phyloP scores from a whole-genome alignment of 2,329 filamentous ascomycete species.

The Aspergillus fumigatus region DNA sequence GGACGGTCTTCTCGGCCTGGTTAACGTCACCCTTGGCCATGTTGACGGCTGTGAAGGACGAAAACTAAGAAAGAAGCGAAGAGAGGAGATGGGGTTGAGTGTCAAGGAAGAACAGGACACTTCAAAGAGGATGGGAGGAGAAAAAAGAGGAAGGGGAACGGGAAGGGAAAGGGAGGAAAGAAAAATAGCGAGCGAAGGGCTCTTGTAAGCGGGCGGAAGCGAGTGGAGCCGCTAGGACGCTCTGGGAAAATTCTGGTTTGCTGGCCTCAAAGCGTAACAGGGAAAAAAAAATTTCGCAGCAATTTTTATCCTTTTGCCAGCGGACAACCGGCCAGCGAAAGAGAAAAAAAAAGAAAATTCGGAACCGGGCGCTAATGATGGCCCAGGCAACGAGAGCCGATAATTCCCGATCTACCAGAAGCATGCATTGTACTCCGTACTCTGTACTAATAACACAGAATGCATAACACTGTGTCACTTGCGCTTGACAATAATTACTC shows the following conservation, averaged over 20 bases:
- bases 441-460: background rate
- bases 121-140: slow-evolving; percentile 33
- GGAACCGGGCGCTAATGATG: slow-evolving; percentile 19
- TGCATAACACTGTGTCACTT: background rate
- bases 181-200: slow-evolving; percentile 32
- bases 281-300: background rate
- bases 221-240: slow-evolving; percentile 28
- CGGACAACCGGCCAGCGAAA: slow-evolving; percentile 2
- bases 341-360: slow-evolving; percentile 13
- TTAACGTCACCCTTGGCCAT: slow-evolving; percentile 46
- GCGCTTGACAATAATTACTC: background rate
- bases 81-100: slow-evolving; percentile 34
- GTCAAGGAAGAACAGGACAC: slow-evolving; percentile 30
- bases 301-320: background rate
- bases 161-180: slow-evolving; percentile 33
- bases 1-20: slow-evolving; percentile 51
- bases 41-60: slow-evolving; percentile 39
- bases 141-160: slow-evolving; percentile 43
- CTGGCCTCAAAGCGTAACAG: slow-evolving; percentile 7
- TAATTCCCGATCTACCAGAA: slow-evolving; percentile 32
- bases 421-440: no score
- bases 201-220: slow-evolving; percentile 37
- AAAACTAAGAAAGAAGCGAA: slow-evolving; percentile 36
- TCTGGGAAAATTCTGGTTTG: slow-evolving; percentile 8
- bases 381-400: slow-evolving; percentile 30